phyloP scores from a whole-genome alignment of 1,284 basidiomycete genomes.

The Cystobasidiaceae sp. region DNA sequence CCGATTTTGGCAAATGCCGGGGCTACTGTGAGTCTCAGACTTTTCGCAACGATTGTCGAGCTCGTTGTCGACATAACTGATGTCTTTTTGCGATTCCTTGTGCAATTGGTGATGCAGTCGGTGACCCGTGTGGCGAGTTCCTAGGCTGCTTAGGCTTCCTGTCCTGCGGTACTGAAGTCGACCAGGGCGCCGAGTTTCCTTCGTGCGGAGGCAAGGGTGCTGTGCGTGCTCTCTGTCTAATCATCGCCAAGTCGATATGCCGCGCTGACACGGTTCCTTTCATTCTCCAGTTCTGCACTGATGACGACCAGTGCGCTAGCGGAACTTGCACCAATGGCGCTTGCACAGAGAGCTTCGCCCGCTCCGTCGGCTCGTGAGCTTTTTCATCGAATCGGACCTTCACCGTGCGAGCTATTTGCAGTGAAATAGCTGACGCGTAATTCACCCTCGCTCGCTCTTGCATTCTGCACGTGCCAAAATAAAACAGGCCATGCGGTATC shows the following conservation, averaged over 20 bases:
- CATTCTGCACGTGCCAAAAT: too few species aligned
- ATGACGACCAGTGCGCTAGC: background rate
- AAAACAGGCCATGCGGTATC: background rate
- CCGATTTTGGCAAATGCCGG: background rate
- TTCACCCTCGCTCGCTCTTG: background rate
- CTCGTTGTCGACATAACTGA: background rate
- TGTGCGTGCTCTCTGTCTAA: background rate
- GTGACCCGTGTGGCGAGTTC: background rate
- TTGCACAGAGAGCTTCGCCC: background rate
- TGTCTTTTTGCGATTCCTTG: background rate
- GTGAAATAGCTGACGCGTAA: background rate
- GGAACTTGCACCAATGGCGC: background rate
- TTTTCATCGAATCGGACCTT: too few species aligned
- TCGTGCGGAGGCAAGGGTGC: background rate
- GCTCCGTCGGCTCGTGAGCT: background rate
- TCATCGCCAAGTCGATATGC: background rate
- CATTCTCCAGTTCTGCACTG: background rate
- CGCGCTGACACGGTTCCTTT: background rate
- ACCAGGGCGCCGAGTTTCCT: background rate
- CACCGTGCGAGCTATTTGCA: too few species aligned
- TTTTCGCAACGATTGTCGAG: background rate
- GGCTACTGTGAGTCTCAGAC: background rate
- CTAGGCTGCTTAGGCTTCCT: background rate
- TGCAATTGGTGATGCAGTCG: background rate
- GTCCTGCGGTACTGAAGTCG: background rate